phyloP scores from a whole-genome alignment of 2,329 filamentous ascomycete species.

The Botrytis pseudocinerea region DNA sequence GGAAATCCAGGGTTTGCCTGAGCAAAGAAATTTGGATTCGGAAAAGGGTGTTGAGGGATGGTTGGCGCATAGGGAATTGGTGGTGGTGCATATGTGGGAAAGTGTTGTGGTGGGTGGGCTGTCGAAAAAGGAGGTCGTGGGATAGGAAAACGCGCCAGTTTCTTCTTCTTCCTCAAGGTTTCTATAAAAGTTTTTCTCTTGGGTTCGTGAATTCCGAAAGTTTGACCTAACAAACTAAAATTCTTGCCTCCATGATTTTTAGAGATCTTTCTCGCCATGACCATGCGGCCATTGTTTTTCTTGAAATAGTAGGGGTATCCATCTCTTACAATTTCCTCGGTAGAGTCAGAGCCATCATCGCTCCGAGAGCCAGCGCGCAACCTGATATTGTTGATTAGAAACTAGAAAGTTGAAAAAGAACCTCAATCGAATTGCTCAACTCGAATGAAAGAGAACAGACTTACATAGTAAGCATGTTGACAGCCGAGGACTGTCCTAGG shows the following conservation, averaged over 20 bases:
- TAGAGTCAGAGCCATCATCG: background rate
- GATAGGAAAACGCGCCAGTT: conserved; percentile 21
- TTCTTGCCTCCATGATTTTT: background rate
- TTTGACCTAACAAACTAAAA: conserved; percentile 13
- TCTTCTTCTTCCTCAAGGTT: background rate
- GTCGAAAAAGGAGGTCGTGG: conserved; percentile 22
- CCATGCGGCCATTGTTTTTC: conserved; percentile 8
- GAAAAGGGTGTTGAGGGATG: conserved; percentile 9
- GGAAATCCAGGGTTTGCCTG: conserved; percentile 9
- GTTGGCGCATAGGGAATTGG: conserved; percentile 12
- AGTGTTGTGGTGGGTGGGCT: conserved; percentile 27
- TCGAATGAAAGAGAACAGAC: conserved; percentile 5
- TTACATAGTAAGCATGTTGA: conserved; percentile 31
- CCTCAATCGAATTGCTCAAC: background rate
- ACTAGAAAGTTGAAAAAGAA: background rate
- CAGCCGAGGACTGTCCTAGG: background rate
- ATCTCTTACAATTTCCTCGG: conserved; percentile 17
- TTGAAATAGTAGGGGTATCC: conserved; percentile 1
- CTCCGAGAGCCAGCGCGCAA: background rate
- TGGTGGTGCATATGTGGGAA: background rate
- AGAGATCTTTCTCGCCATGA: background rate
- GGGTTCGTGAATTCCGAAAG: conserved; percentile 9
- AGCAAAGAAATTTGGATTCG: conserved; percentile 3
- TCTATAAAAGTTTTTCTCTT: background rate
- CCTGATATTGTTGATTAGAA: background rate